Conservation (phyloP, 2,329 filamentous ascomycete genomes). For the Eutypella sp. region DNA sequence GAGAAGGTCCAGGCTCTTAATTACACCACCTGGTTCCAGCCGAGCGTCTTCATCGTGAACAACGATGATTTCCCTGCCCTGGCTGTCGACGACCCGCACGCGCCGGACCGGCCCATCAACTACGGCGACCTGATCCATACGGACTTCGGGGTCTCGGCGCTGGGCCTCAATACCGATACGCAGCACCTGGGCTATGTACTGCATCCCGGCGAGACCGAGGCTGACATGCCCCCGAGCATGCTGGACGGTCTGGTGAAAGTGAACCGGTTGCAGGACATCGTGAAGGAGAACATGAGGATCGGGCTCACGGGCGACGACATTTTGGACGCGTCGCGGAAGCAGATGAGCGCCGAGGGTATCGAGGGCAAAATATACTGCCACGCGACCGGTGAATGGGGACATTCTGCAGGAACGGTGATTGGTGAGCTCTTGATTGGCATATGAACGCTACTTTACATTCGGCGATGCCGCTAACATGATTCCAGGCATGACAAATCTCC, state of each 20-base stretch:
- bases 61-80: slow-evolving; percentile 17
- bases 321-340: slow-evolving; percentile 29
- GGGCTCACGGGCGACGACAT: slow-evolving; percentile 42
- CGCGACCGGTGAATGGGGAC: slow-evolving; percentile 47
- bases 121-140: slow-evolving; percentile 45
- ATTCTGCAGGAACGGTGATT: slow-evolving; percentile 43
- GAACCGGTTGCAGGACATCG: slow-evolving; percentile 45
- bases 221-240: slow-evolving; percentile 36
- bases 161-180: slow-evolving; percentile 45
- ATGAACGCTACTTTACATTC: neutral
- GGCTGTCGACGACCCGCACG: slow-evolving; percentile 10
- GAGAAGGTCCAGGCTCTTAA: slow-evolving; percentile 43
- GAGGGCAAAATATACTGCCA: slow-evolving; percentile 45
- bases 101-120: slow-evolving; percentile 27
- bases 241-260: slow-evolving; percentile 39
- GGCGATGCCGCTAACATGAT: neutral
- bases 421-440: too few relatives aligned
- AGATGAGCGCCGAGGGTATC: slow-evolving; percentile 40
- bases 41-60: slow-evolving; percentile 37
- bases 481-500: slow-evolving; percentile 45
- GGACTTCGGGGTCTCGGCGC: slow-evolving; percentile 43
- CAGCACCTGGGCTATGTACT: slow-evolving; percentile 47
- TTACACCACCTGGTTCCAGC: slow-evolving; percentile 50
- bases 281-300: slow-evolving; percentile 37
- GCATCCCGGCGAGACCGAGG: slow-evolving; percentile 34